A percentile compares a stretch with the other conserved stretches of the same genome.
These are phyloP conservation scores for Beverwykella pulmonaria DNA, from an alignment of 495 filamentous ascomycete genomes.

Conservation along the genomic window DNA sequence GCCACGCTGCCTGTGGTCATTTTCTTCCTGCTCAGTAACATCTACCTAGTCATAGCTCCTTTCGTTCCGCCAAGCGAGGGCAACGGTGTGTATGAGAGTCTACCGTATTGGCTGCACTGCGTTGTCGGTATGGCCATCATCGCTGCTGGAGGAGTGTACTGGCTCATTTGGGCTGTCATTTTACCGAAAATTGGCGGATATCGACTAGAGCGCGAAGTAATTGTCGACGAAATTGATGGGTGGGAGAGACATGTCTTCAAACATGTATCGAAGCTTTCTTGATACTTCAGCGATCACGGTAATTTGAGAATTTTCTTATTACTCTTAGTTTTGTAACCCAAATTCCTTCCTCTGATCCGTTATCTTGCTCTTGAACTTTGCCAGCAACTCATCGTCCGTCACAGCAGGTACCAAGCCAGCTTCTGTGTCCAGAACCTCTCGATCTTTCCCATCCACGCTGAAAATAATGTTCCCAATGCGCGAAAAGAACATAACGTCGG, in stretches of 20 bases:
- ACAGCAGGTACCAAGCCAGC: no score
- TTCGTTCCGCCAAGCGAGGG: slow-evolving; percentile 49
- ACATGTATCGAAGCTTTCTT: slow-evolving; percentile 20
- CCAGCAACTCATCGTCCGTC: no score
- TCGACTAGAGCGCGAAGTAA: slow-evolving; percentile 35
- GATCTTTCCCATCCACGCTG: no score
- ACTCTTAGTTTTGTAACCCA: no score
- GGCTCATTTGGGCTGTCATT: slow-evolving; percentile 53
- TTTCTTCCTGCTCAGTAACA: slow-evolving; percentile 55
- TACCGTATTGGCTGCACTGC: slow-evolving; percentile 57
- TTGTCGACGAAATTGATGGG: slow-evolving; percentile 46
- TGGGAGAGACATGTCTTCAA: slow-evolving; percentile 50
- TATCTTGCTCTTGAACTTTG: no score
- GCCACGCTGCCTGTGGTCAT: slow-evolving; percentile 51
- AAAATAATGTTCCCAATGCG: no score
- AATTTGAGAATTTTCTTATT: no score
- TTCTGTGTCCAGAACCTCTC: no score
- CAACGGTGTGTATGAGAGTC: slow-evolving; percentile 53
- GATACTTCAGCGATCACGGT: not conserved
- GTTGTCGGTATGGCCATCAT: slow-evolving; percentile 56
- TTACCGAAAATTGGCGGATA: slow-evolving; percentile 49
- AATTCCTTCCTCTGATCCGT: no score
- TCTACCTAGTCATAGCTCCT: slow-evolving; percentile 55
- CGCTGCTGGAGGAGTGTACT: slow-evolving; percentile 54
- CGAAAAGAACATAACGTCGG: no score